Conservation (phyloP, 257 asterid species). For the Rhazya stricta region DNA sequence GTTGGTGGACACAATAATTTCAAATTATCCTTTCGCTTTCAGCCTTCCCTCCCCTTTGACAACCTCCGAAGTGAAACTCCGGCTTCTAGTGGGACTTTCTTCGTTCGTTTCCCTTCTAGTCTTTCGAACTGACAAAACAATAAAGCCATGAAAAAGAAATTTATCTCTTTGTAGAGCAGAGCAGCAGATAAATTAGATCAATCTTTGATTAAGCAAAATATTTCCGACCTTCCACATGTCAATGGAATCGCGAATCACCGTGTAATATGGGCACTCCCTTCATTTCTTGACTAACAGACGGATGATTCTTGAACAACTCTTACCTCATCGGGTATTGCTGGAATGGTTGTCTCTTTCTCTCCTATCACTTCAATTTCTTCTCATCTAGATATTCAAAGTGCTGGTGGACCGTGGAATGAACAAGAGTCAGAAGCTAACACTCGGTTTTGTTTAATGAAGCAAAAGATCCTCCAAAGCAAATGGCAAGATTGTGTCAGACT, state of each 20-base stretch:
- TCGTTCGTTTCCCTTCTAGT: neutral
- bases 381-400: too few species aligned
- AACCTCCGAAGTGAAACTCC: neutral
- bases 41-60: neutral
- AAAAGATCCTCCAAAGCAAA: too few species aligned
- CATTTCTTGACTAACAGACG: neutral
- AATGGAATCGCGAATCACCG: neutral
- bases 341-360: too few species aligned
- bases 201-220: neutral
- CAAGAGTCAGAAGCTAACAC: too few species aligned
- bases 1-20: neutral
- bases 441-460: too few species aligned
- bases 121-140: neutral
- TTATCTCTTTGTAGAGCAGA: neutral
- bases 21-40: slow-evolving; percentile 1
- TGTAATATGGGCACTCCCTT: neutral
- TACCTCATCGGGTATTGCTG: neutral
- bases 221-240: neutral
- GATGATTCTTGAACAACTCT: neutral
- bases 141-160: neutral
- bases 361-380: too few species aligned
- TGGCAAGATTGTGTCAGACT: too few species aligned
- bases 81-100: slow-evolving; percentile 10
- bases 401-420: too few species aligned
- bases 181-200: neutral